Percentiles rank a stretch among this genome's conserved stretches.
phyloP scores from a whole-genome alignment of 352 stramenopile species.

The Globisporangium nunn region DNA sequence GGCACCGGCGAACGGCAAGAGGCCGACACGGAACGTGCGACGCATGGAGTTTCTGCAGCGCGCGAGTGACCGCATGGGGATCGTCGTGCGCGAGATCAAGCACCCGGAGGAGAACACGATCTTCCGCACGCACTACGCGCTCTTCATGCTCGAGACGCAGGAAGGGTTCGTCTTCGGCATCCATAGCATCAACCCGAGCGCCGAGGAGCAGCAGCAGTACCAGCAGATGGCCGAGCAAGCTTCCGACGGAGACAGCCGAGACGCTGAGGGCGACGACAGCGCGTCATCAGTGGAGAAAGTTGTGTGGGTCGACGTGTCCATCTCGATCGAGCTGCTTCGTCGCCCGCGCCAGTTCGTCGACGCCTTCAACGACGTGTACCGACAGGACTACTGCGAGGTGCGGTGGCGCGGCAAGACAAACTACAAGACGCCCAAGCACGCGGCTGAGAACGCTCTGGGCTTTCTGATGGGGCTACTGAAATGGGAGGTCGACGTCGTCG shows the following conservation, averaged over 20 bases:
- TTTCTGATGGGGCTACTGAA: constrained; percentile 15
- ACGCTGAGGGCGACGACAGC: not conserved
- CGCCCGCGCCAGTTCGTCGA: not conserved
- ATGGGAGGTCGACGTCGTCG: constrained; percentile 16
- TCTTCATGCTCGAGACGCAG: constrained; percentile 16
- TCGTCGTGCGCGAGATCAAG: constrained; percentile 27
- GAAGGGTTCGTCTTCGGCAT: constrained; percentile 22
- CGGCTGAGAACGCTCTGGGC: constrained; percentile 13
- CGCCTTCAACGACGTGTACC: not conserved
- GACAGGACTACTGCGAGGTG: constrained; percentile 15
- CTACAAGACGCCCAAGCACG: constrained; percentile 18
- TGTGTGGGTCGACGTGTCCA: constrained; percentile 26
- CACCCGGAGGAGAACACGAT: constrained; percentile 25
- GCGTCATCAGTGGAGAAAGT: constrained; percentile 10
- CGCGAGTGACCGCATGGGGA: constrained; percentile 16
- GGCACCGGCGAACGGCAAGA: not conserved
- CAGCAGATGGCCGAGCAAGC: not conserved
- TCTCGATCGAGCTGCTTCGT: constrained; percentile 22
- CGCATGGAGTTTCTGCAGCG: constrained; percentile 32
- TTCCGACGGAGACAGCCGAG: not conserved
- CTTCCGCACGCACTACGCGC: constrained; percentile 29
- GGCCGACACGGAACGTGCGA: constrained; percentile 9
- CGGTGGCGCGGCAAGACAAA: constrained; percentile 16
- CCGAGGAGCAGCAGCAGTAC: constrained; percentile 9
- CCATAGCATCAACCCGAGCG: constrained; percentile 26